Evolutionary conservation across 352 stramenopile species (phyloP).

Genomic region (Phytophthora fragariae): DNA sequence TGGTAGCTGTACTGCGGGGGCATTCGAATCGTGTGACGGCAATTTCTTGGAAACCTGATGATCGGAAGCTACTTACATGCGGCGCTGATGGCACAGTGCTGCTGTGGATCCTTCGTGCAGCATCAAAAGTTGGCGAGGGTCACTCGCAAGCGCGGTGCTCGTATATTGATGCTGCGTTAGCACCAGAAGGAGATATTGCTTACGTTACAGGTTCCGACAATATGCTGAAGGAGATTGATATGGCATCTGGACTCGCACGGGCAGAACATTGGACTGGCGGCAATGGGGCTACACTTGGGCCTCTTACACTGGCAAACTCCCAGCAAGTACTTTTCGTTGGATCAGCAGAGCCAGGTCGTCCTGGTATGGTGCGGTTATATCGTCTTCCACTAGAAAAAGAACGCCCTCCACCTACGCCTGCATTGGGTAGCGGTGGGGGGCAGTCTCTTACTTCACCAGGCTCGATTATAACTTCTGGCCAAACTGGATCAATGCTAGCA

Average conservation of each 20-base stretch:
- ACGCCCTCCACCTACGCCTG: slow-evolving; percentile 18
- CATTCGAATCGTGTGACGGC: slow-evolving; percentile 88
- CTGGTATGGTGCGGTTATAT: slow-evolving; percentile 79
- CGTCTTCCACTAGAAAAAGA: slow-evolving; percentile 76
- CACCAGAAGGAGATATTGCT: slow-evolving; percentile 70
- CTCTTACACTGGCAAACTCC: slow-evolving; percentile 83
- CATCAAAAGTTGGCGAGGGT: slow-evolving; percentile 79
- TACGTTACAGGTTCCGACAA: slow-evolving; percentile 93
- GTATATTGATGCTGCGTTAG: slow-evolving; percentile 72
- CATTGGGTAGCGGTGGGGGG: slow-evolving; percentile 15
- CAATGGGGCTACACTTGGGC: slow-evolving; percentile 56
- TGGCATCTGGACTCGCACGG: slow-evolving; percentile 61
- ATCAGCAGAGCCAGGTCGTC: slow-evolving; percentile 73
- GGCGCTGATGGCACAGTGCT: slow-evolving; percentile 82
- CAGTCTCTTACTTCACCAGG: slow-evolving; percentile 24
- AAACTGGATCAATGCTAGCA: slow-evolving; percentile 25
- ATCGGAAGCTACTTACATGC: slow-evolving; percentile 78
- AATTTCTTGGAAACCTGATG: slow-evolving; percentile 82
- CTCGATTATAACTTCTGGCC: slow-evolving; percentile 24
- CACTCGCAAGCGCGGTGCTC: slow-evolving; percentile 81
- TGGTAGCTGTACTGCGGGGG: slow-evolving; percentile 73
- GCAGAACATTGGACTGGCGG: slow-evolving; percentile 66
- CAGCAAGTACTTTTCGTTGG: slow-evolving; percentile 92
- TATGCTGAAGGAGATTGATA: slow-evolving; percentile 91
- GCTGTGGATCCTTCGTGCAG: slow-evolving; percentile 79